phyloP scores from a whole-genome alignment of 1,139 yeast genomes.

The Yamadazyma atmosphaerica region DNA sequence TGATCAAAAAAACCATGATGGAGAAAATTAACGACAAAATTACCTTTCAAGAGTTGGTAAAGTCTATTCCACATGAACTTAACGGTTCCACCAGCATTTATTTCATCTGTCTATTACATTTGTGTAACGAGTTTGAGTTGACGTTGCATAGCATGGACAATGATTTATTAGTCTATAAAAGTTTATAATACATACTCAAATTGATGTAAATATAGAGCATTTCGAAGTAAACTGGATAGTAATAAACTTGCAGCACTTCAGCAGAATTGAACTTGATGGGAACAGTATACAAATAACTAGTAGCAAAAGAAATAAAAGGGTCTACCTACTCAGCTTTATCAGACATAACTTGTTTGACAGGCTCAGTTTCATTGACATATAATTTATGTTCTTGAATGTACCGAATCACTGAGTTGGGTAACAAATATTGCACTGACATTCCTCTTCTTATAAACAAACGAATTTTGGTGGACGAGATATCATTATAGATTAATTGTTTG shows the following conservation, averaged over 20 bases:
- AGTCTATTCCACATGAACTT: conserved; percentile 19
- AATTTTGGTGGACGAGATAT: conserved; percentile 92
- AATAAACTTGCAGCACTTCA: conserved; percentile 3
- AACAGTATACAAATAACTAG: neutral
- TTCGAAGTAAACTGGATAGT: conserved; percentile 4
- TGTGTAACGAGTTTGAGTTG: conserved; percentile 84
- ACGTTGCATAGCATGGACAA: conserved; percentile 51
- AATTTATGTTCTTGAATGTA: conserved; percentile 91
- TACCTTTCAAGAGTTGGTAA: conserved; percentile 47
- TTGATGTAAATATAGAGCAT: conserved; percentile 1
- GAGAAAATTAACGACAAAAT: conserved; percentile 38
- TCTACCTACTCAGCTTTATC: conserved; percentile 40
- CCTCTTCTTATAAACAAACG: conserved; percentile 88
- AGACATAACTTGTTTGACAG: conserved; percentile 86
- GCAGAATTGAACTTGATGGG: neutral
- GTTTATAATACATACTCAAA: conserved; percentile 4
- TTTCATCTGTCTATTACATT: conserved; percentile 76
- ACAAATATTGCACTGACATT: conserved; percentile 92
- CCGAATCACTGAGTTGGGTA: conserved; percentile 93
- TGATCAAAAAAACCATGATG: conserved; percentile 81
- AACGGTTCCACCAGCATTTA: conserved; percentile 84
- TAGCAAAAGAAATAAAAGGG: neutral
- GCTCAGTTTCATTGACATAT: conserved; percentile 83
- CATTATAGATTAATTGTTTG: conserved; percentile 93
- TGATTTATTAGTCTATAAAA: conserved; percentile 10